phyloP scores from a whole-genome alignment of 495 filamentous ascomycete genomes.

The Mycothermus thermophilus region DNA sequence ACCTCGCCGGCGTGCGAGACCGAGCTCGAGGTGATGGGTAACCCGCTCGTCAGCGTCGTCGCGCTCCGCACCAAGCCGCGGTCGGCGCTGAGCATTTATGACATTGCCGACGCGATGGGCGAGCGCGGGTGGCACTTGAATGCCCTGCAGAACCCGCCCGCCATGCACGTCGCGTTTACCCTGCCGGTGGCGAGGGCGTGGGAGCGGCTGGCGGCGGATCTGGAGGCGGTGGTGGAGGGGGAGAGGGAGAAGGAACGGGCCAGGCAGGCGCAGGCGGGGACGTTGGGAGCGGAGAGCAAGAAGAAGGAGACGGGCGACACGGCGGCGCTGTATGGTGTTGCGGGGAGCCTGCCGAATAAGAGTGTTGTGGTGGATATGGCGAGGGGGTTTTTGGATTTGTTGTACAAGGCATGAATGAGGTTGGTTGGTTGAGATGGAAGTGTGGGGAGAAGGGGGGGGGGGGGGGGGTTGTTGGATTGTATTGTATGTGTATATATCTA shows the following conservation, averaged over 20 bases:
- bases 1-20: conserved; percentile 47
- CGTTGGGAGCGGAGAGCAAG: conserved; percentile 77
- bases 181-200: conserved; percentile 67
- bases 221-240: conserved; percentile 62
- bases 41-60: conserved; percentile 78
- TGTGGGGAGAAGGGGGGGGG: too few relatives aligned
- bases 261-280: too few relatives aligned
- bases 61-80: conserved; percentile 56
- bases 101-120: conserved; percentile 74
- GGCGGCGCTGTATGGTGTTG: conserved; percentile 86
- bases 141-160: conserved; percentile 77
- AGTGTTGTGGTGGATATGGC: conserved; percentile 83
- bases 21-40: conserved; percentile 69
- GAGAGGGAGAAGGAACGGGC: conserved; percentile 56
- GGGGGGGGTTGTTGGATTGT: too few relatives aligned
- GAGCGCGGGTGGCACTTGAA: conserved; percentile 89
- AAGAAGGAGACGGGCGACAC: conserved; percentile 52
- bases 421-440: too few relatives aligned
- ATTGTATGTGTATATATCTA: too few relatives aligned
- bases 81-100: conserved; percentile 68
- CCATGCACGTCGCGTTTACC: conserved; percentile 95
- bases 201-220: conserved; percentile 62
- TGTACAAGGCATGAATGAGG: conserved; percentile 70
- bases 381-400: conserved; percentile 80
- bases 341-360: conserved; percentile 89